Conservation (phyloP, 352 stramenopile genomes). For the Phytopythium ostracodes region DNA sequence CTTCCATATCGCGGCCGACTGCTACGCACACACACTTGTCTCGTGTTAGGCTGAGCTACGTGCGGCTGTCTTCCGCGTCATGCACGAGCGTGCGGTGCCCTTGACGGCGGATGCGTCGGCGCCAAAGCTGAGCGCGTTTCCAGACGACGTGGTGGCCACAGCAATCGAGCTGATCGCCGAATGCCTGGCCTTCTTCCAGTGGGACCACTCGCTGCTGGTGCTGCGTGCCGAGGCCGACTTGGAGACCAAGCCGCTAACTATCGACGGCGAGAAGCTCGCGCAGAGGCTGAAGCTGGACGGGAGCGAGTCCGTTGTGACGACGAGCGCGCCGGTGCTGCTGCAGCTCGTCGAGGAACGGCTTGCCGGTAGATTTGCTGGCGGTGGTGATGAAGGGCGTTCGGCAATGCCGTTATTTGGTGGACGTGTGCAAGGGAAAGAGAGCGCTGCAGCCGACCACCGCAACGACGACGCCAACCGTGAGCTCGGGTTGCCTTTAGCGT, state of each 20-base stretch:
- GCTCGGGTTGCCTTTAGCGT: background rate
- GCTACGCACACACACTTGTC: too few species aligned
- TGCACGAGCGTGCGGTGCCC: constrained; percentile 36
- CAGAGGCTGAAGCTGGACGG: constrained; percentile 18
- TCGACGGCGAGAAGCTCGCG: constrained; percentile 5
- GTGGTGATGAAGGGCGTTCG: background rate
- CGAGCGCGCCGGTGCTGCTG: constrained; percentile 22
- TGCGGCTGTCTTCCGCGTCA: constrained; percentile 71
- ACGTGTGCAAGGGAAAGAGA: background rate
- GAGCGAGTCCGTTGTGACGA: background rate
- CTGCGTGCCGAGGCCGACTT: constrained; percentile 40
- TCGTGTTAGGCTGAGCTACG: constrained; percentile 52
- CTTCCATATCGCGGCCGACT: too few species aligned
- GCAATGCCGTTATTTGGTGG: background rate
- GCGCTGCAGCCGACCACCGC: background rate
- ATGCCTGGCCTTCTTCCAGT: constrained; percentile 54
- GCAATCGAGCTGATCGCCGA: constrained; percentile 54
- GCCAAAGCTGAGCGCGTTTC: constrained; percentile 26
- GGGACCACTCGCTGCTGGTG: constrained; percentile 50
- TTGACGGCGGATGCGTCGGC: constrained; percentile 8
- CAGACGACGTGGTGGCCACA: constrained; percentile 18
- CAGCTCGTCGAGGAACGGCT: constrained; percentile 21
- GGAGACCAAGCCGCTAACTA: constrained; percentile 11
- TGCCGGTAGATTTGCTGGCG: background rate
- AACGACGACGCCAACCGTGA: background rate